Percentiles rank a stretch among this genome's conserved stretches.
These are phyloP conservation scores for Boeremia lycopersici DNA, from an alignment of 2,329 filamentous ascomycete species.

Conservation along the genomic window DNA sequence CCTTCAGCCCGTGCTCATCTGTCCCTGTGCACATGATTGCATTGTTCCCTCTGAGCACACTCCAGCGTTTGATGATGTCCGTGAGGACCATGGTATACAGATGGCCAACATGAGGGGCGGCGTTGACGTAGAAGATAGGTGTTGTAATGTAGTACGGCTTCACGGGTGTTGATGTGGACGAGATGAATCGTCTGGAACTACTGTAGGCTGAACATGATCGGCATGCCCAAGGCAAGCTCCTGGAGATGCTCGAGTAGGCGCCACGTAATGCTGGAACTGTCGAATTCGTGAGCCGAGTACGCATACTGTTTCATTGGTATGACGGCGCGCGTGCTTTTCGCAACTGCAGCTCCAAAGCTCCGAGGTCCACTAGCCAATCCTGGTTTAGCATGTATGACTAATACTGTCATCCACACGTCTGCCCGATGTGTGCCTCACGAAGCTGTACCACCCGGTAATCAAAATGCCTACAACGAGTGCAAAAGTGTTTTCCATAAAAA, in stretches of 20 bases:
- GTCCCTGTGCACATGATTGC: constrained; percentile 87
- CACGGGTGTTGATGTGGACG: constrained; percentile 26
- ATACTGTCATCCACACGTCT: background rate
- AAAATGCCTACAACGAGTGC: too few relatives aligned
- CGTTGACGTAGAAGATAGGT: constrained; percentile 99
- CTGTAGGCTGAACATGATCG: constrained; percentile 28
- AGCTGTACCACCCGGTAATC: too few relatives aligned
- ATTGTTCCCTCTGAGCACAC: constrained; percentile 72
- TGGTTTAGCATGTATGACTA: constrained; percentile 1
- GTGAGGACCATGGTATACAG: constrained; percentile 90
- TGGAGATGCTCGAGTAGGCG: constrained; percentile 19
- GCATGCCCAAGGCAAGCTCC: constrained; percentile 31
- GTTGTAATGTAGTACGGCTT: constrained; percentile 97
- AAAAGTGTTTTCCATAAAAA: background rate
- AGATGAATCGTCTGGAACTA: constrained; percentile 22
- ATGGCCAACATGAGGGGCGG: constrained; percentile 92
- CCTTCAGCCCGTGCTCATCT: constrained; percentile 96
- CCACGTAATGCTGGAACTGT: constrained; percentile 27
- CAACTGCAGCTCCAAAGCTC: constrained; percentile 24
- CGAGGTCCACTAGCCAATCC: constrained; percentile 5
- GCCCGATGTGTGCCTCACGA: background rate
- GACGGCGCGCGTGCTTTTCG: constrained; percentile 18
- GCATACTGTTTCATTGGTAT: constrained; percentile 37
- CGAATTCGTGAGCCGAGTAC: constrained; percentile 29
- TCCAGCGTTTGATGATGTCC: constrained; percentile 92